Conservation (phyloP, 2,329 filamentous ascomycete genomes). For the Lasiodiplodia sp. region DNA sequence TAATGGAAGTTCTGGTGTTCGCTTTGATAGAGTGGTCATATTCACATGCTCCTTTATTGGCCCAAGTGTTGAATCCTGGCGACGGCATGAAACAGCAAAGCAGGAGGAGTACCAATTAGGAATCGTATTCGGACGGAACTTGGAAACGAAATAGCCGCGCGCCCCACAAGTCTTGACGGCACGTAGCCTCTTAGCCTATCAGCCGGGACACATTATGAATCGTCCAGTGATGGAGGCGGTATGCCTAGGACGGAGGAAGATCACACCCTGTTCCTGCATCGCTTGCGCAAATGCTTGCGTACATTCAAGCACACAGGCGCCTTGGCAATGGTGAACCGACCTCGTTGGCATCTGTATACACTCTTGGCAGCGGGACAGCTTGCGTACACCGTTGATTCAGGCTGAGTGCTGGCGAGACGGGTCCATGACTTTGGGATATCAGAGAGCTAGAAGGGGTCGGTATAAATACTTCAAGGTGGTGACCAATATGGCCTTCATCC, state of each 20-base stretch:
- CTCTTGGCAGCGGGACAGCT: conserved; percentile 6
- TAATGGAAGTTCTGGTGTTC: neutral
- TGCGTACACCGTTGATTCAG: conserved; percentile 13
- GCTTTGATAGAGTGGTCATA: neutral
- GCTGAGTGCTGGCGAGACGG: neutral
- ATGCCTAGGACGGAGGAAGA: neutral
- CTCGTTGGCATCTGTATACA: neutral
- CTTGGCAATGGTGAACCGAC: neutral
- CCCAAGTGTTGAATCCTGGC: neutral
- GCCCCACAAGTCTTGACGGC: neutral
- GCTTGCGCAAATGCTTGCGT: conserved; percentile 14
- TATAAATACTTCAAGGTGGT: neutral
- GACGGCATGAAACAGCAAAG: neutral
- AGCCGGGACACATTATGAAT: neutral
- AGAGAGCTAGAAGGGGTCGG: neutral
- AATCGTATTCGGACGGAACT: neutral
- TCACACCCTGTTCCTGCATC: conserved; percentile 15
- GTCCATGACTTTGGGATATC: neutral
- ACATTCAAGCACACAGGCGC: neutral
- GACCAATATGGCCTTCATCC: neutral
- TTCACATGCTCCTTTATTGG: neutral
- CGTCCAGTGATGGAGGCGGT: neutral
- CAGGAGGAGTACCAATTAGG: too few relatives aligned
- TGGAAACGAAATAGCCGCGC: neutral
- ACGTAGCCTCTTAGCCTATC: neutral